These are phyloP conservation scores for Russula ochroleuca DNA, from an alignment of 768 basidiomycete species.

Conservation along the genomic window DNA sequence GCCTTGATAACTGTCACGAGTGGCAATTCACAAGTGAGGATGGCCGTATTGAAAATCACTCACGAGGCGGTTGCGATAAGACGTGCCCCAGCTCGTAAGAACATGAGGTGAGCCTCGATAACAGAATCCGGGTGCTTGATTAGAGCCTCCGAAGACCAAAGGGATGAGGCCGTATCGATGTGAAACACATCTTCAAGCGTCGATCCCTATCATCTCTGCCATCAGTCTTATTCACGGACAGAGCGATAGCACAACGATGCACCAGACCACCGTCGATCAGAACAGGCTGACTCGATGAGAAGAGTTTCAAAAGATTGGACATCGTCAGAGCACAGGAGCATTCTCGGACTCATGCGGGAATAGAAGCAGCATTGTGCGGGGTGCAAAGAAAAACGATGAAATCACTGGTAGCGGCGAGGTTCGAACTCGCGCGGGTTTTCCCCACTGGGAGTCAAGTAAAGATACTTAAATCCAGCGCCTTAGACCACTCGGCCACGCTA, in stretches of 20 bases:
- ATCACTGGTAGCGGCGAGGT: constrained; percentile 73
- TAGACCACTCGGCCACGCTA: constrained; percentile 88
- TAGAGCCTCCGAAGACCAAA: constrained; percentile 71
- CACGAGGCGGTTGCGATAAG: constrained; percentile 71
- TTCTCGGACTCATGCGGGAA: not conserved
- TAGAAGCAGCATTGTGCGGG: not conserved
- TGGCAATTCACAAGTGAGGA: not conserved
- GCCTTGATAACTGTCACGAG: constrained; percentile 56
- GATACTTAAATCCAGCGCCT: constrained; percentile 83
- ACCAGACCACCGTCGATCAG: constrained; percentile 27
- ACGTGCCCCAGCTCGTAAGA: constrained; percentile 59
- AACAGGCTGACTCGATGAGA: not conserved
- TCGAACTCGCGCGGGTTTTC: constrained; percentile 85
- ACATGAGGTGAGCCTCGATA: constrained; percentile 55
- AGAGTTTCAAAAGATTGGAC: constrained; percentile 11
- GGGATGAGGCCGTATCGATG: constrained; percentile 47
- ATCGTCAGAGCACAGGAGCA: constrained; percentile 9
- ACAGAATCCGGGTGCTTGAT: constrained; percentile 50
- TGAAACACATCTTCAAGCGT: constrained; percentile 52
- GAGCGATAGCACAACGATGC: not conserved
- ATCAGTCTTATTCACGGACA: not conserved
- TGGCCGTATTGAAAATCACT: constrained; percentile 22
- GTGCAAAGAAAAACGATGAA: constrained; percentile 23
- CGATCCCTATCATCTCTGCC: constrained; percentile 46
- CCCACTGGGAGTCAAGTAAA: constrained; percentile 71